Percentiles rank a stretch among this genome's conserved stretches.
phyloP scores from a whole-genome alignment of 2,329 filamentous ascomycete species.

The Furcasterigmium furcatum region DNA sequence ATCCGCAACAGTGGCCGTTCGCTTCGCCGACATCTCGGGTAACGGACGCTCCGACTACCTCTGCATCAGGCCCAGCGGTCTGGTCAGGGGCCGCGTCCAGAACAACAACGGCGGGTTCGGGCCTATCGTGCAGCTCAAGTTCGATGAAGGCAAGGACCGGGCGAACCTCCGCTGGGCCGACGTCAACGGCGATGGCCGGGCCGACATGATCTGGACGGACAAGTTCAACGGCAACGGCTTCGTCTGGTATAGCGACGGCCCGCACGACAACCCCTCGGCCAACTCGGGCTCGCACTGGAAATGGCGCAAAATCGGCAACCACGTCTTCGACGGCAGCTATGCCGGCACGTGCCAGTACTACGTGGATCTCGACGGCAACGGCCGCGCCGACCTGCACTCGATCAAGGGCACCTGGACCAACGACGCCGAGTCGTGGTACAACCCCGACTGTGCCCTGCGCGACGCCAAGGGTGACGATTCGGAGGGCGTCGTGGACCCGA shows the following conservation, averaged over 20 bases:
- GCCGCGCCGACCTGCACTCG: conserved; percentile 17
- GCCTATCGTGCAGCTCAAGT: conserved; percentile 23
- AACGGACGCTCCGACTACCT: conserved; percentile 25
- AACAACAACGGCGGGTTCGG: conserved; percentile 9
- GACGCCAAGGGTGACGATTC: not conserved
- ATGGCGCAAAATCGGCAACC: not conserved
- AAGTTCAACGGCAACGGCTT: conserved; percentile 26
- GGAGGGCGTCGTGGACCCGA: no score
- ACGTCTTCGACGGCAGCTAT: not conserved
- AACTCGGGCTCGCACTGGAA: conserved; percentile 13
- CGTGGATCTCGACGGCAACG: conserved; percentile 20
- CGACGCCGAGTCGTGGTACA: conserved; percentile 13
- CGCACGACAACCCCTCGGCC: conserved; percentile 1
- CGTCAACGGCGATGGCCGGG: conserved; percentile 30
- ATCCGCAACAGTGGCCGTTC: conserved; percentile 16
- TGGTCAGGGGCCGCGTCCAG: conserved; percentile 19
- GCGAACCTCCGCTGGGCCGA: conserved; percentile 33
- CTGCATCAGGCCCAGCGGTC: conserved; percentile 23
- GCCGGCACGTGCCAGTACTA: conserved; percentile 16
- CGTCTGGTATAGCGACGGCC: conserved; percentile 26
- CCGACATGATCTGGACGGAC: conserved; percentile 29
- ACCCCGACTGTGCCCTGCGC: not conserved
- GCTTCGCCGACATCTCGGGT: conserved; percentile 26
- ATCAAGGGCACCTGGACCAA: conserved; percentile 7
- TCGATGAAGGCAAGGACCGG: conserved; percentile 22